Evolutionary conservation across 768 basidiomycete species (phyloP), one percentile per base, ranked within the genome.

Genomic region (Panellus pusillus): DNA sequence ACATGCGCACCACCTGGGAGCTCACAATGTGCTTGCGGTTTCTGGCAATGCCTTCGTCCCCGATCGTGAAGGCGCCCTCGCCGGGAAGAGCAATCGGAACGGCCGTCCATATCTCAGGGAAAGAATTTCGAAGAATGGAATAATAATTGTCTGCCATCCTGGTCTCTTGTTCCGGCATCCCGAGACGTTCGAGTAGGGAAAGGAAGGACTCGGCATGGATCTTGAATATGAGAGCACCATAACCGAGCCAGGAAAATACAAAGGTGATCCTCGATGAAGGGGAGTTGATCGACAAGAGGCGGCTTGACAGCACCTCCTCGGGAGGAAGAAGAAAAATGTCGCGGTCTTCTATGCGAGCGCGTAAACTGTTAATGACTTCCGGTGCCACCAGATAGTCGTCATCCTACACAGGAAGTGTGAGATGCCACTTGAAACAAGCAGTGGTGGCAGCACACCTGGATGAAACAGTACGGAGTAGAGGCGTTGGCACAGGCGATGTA

Each of bases 111-210:
- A 77, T 67, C 63, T 86, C 83, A 1, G 84, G 79, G 37, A 79
- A 62, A 17, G 65, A 66, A 63, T 86, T 87, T 50, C 70, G 72
- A 43, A 87, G 66, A 45, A 88, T 69, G 1, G 83, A 73, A 62
- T 79, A 88, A 59, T 86, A 86, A 55, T 88, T 88, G 63, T 88
- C 87, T 4, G 85, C 82, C 84, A 86, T 87, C 58, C 78, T 74
- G 61, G 74, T 68, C 57, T 84, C 77, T 35, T 81, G 79, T 4
- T 73, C 65, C 0, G 80, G 72, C 36, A 74, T 66, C 32, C 79
- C 72, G 32, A 85, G 66, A 15, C 48, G 48, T 4, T 69, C 52
- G 58, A 86, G 64, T 39, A 86, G 72, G 13, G 68, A 64, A 15
- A 86, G 65, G 62, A 86, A 88, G 15, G 72, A 69, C 14, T 68